Base-by-base conservation (phyloP, 2,329 filamentous ascomycete genomes). In the Cordyceps farinosa region DNA sequence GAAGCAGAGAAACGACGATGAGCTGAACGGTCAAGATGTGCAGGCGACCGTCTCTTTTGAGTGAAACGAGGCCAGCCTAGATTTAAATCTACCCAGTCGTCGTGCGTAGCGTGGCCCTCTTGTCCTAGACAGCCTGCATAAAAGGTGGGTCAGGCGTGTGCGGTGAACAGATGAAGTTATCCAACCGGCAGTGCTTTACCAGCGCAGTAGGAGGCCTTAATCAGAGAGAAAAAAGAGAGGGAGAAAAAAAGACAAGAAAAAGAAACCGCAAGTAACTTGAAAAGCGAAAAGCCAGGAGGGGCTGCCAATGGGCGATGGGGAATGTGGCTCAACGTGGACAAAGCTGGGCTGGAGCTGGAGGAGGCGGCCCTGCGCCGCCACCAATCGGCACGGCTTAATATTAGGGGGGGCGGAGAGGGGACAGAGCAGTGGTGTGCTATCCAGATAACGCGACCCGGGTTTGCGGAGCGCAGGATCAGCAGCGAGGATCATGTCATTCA, bases 41-140 rank as follows among this genome's bases (percentile, higher is more conserved):
- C 50, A n/a, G 17, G 42, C 22, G 27, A 29, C 58, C 30, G 36
- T 17, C 40, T 36, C 50, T 61, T 52, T 61, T 52, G 57, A 60
- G 47, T 60, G 57, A 27, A 60, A 60, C 29, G 48, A 38, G 30
- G 38, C 58, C 38, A 38, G 38, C 29, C 30, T 11, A 63, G 45
- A 58, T 63, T 51, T 7, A 51, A 57, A 57, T 36, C 34, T 51
- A 3, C 40, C 15, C 36, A 51, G 38, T 47, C n/a, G 48, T 36
- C 5, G 58, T 44, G 56, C 22, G 6, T 34, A 22, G 47, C 47
- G 48, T 52, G 58, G 58, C 58, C 27, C 59, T 61, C 48, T 61
- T 47, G 42, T 61, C 50, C 59, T 10, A 47, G 59, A 61, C 50
- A 54, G 40, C 40, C 50, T 54, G 50, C 30, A 61, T 47, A 27